A percentile compares a stretch with the other conserved stretches of the same genome.
phyloP scores from a whole-genome alignment of 2,329 filamentous ascomycete genomes.

The Aspergillus calidoustus region DNA sequence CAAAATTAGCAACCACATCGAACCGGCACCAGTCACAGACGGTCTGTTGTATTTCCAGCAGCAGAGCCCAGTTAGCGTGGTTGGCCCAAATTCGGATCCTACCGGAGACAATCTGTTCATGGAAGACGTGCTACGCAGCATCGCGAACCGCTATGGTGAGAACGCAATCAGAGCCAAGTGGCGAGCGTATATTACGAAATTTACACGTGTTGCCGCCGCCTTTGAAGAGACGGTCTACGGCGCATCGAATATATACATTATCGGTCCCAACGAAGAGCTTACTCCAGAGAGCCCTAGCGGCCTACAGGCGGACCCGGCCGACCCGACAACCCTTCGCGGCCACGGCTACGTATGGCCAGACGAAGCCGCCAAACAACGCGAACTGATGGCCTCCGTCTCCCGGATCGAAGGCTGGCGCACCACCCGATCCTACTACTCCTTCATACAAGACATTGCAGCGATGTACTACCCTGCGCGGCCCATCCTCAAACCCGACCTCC shows the following conservation, averaged over 20 bases:
- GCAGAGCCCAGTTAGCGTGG: slow-evolving; percentile 50
- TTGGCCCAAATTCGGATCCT: slow-evolving; percentile 59
- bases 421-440: slow-evolving; percentile 93
- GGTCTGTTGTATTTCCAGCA: slow-evolving; percentile 87
- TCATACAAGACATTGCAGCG: slow-evolving; percentile 71
- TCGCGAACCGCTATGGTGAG: slow-evolving; percentile 84
- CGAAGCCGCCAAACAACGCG: slow-evolving; percentile 76
- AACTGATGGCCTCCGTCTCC: slow-evolving; percentile 88
- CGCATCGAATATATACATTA: slow-evolving; percentile 79
- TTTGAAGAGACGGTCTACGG: slow-evolving; percentile 97
- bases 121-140: slow-evolving; percentile 80
- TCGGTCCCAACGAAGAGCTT: slow-evolving; percentile 71
- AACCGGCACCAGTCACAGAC: slow-evolving; percentile 79
- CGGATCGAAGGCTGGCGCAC: slow-evolving; percentile 97
- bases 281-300: slow-evolving; percentile 57
- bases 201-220: slow-evolving; percentile 87
- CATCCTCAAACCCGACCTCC: slow-evolving; percentile 66
- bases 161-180: slow-evolving; percentile 89
- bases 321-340: slow-evolving; percentile 66
- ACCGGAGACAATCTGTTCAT: slow-evolving; percentile 92
- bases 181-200: slow-evolving; percentile 92
- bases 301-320: slow-evolving; percentile 37
- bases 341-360: slow-evolving; percentile 97
- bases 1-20: slow-evolving; percentile 90
- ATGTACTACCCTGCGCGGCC: slow-evolving; percentile 44